Base-by-base conservation (phyloP, 805 yeast genomes). In the Yarrowia deformans region DNA sequence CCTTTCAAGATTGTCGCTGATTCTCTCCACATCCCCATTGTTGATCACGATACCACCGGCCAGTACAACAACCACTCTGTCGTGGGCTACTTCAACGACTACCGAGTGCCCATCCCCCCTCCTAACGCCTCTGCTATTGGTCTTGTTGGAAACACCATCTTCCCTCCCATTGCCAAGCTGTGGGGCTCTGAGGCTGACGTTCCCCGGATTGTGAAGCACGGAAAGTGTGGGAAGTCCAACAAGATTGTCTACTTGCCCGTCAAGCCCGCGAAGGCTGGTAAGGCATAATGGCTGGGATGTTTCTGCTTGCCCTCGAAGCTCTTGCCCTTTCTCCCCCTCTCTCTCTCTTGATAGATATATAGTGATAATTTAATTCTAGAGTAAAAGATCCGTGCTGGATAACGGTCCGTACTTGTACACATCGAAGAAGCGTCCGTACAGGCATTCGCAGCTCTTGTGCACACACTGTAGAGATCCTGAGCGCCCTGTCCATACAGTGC, bases 1-100 rank as follows among this genome's bases (percentile, higher is more conserved):
- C 84, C 84, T 39, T 83, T 83, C 76, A 70, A 77, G 61, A n/a
- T 79, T 19, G 79, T 84, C 71, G 84, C 85, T 71, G 71, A 78
- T 72, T 74, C 75, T 70, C 72, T 79, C 35, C 71, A 70, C 23
- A 72, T 61, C 35, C 3, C 34, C 3, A 5, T 39, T 12, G 35
- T 23, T 9, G 48, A 61, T 35, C 48, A 39, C 19, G 45, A 39
- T 37, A 61, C 67, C 45, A 37, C 45, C 10, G 55, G 55, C 35
- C 45, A 39, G 52, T 61, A 46, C 67, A 45, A 46, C 42, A 61
- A 61, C 45, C 10, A 37, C 32, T 61, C 67, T 18, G 55, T 37
- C 6, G 23, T 14, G 18, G 67, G 67, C 55, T 61, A 61, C 39
- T 61, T 61, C 18, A 61, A 45, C 37, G 67, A 61, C 35, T 16